phyloP scores from a whole-genome alignment of 352 stramenopile genomes.

The Globisporangium alternatum region DNA sequence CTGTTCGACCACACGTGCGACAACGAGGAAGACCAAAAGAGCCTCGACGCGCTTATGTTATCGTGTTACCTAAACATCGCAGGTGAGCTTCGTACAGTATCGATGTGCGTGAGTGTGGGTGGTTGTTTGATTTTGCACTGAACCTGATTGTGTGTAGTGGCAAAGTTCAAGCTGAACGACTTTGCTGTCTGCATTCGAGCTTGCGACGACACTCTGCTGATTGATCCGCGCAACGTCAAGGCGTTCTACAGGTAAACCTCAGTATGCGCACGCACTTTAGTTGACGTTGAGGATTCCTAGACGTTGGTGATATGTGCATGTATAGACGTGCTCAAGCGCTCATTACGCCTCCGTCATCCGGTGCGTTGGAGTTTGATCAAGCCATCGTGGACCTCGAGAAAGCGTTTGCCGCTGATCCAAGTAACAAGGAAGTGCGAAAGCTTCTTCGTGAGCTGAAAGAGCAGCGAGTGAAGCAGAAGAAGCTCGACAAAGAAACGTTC shows the following conservation, averaged over 20 bases:
- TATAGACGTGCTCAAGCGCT: constrained; percentile 64
- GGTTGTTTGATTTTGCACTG: neutral
- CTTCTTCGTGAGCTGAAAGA: constrained; percentile 68
- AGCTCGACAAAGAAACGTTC: constrained; percentile 75
- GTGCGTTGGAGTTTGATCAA: constrained; percentile 73
- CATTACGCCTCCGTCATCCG: constrained; percentile 71
- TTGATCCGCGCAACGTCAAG: constrained; percentile 70
- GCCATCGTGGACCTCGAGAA: constrained; percentile 70
- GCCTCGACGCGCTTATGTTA: constrained; percentile 52
- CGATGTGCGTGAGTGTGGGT: neutral
- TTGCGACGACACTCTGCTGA: constrained; percentile 64
- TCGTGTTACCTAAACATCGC: constrained; percentile 84
- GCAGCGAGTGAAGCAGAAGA: constrained; percentile 55
- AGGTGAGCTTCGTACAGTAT: constrained; percentile 17
- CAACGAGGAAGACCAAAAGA: constrained; percentile 33
- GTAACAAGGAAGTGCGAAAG: constrained; percentile 61
- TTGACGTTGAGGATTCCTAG: neutral
- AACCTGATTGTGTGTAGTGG: constrained; percentile 29
- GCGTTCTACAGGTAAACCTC: constrained; percentile 57
- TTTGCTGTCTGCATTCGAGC: constrained; percentile 53
- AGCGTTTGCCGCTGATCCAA: constrained; percentile 54
- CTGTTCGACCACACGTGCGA: constrained; percentile 56
- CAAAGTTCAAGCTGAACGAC: constrained; percentile 80
- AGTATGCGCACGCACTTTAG: neutral
- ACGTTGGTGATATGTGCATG: neutral